Conservation (phyloP, 1,284 basidiomycete genomes). For the Golubevia pallescens region DNA sequence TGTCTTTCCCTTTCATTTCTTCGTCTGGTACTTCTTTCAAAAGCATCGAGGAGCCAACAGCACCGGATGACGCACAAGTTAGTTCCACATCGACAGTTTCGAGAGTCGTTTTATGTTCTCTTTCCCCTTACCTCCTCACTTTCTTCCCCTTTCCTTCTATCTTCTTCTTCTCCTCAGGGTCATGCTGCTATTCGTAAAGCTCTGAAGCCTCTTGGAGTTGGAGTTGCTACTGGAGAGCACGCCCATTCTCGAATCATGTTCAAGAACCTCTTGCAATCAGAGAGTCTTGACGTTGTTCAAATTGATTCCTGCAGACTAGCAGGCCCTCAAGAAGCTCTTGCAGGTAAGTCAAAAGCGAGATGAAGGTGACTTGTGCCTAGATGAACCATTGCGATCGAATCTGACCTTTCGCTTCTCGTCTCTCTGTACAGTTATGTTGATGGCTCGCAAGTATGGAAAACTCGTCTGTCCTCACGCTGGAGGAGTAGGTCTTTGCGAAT, state of each 20-base stretch:
- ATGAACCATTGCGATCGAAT: too few species aligned
- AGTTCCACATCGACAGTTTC: background rate
- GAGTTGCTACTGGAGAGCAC: conserved; percentile 94
- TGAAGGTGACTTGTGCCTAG: too few species aligned
- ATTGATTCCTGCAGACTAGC: conserved; percentile 92
- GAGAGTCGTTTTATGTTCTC: background rate
- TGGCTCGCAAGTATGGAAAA: conserved; percentile 79
- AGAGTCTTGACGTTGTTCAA: conserved; percentile 93
- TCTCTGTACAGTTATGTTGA: conserved; percentile 89
- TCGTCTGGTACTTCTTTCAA: too few species aligned
- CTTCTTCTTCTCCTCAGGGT: conserved; percentile 49
- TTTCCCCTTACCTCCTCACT: background rate
- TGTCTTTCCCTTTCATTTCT: too few species aligned
- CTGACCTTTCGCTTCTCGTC: too few species aligned
- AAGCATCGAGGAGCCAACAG: conserved; percentile 93
- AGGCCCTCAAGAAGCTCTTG: conserved; percentile 89
- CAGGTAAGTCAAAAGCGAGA: too few species aligned
- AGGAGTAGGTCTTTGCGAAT: conserved; percentile 92
- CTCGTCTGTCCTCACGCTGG: conserved; percentile 87
- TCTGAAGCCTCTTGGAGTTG: conserved; percentile 81
- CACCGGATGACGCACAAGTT: conserved; percentile 67
- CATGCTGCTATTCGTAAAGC: conserved; percentile 81
- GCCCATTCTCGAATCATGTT: conserved; percentile 94
- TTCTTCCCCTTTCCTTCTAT: background rate
- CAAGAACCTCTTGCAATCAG: conserved; percentile 91